Base-by-base conservation (phyloP, 768 basidiomycete species). In the Lanmaoa pseudosensibilis region DNA sequence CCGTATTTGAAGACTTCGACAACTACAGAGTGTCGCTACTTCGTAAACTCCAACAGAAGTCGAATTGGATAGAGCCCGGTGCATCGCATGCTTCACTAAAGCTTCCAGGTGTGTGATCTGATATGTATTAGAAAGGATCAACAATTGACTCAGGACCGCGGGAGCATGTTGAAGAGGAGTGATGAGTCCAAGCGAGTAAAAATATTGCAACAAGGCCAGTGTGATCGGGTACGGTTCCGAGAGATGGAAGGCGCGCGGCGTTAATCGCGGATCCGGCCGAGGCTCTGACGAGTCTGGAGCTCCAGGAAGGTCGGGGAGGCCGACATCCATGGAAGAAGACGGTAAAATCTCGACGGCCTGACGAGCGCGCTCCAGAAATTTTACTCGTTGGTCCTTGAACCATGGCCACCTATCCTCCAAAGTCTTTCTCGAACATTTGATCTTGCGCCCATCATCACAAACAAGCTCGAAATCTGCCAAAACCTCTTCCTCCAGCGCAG, bases 321-420 rank as follows among this genome's bases (percentile, higher is more conserved):
- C 77, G 1, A 85, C 75, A 59, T 88, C 81, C 77, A 86, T 83
- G 1, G 82, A 67, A 13, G 86, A 83, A 4, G 77, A 66, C 0
- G 89, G 87, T 43, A 90, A 71, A 9, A 75, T 72, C 43, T 87
- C 83, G 41, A 88, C 74, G 7, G 83, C 78, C 27, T 74, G 75
- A 44, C 74, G 74, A 2, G 90, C 89, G 10, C 76, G 79, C 50
- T 82, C 78, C 36, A 87, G 62, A 65, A 90, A 85, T 49, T 75
- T 75, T 50, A 75, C 69, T 19, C 87, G 76, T 66, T 92, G 86
- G 50, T 85, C 83, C 61, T 83, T 82, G 79, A 99, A 94, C 96
- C 96, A 99, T 2, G 90, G 85, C 96, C 96, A 99, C 34, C 95
- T 82, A 34, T 93, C 88, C 67, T 92, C 88, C 30, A 99, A 77